Base-by-base conservation (phyloP, 2,329 filamentous ascomycete genomes). In the Hypoxylon sp. region DNA sequence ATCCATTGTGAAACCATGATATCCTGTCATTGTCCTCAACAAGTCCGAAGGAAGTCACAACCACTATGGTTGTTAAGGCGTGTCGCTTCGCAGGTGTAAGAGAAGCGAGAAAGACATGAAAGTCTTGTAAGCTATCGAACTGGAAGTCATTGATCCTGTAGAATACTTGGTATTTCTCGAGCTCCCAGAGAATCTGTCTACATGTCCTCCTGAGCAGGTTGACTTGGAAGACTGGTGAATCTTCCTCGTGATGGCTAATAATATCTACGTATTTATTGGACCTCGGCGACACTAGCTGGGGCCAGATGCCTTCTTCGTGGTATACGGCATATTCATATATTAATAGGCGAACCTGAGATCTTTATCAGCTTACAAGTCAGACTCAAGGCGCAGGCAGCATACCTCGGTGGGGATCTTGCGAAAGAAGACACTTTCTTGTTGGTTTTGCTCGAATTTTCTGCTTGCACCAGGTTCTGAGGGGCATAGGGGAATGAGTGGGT, bases 91-190 rank as follows among this genome's bases (percentile, higher is more conserved):
- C 32, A 20, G 3, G n/a, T 7, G 38, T 18, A 7, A 42, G 38
- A 42, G 38, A 18, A 18, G 6, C 38, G 20, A 42, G 38, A 7
- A 42, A 42, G 8, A 7, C 6, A 42, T 42, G 20, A 6, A 42
- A 42, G n/a, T 42, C 16, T 8, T 20, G 2, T 2, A 42, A 42
- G 3, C 20, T 1, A 8, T 18, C 9, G 12, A 53, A 53, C 14
- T 2, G 2, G 11, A 52, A 52, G 4, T 38, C 20, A 20, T 40
- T 52, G 20, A 52, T 20, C 33, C 28, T 7, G 24, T 44, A 53
- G 50, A 53, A 53, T 6, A 53, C 36, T 18, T 26, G 33, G 22
- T 33, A 24, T 32, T 12, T 11, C 49, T 40, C 49, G 7, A 52
- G 30, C 33, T 52, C 33, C 4, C 24, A 14, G 7, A 36, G 40